A percentile compares a stretch with the other conserved stretches of the same genome.
phyloP scores from a whole-genome alignment of 1,284 basidiomycete genomes.

The Pterulicium gracile region DNA sequence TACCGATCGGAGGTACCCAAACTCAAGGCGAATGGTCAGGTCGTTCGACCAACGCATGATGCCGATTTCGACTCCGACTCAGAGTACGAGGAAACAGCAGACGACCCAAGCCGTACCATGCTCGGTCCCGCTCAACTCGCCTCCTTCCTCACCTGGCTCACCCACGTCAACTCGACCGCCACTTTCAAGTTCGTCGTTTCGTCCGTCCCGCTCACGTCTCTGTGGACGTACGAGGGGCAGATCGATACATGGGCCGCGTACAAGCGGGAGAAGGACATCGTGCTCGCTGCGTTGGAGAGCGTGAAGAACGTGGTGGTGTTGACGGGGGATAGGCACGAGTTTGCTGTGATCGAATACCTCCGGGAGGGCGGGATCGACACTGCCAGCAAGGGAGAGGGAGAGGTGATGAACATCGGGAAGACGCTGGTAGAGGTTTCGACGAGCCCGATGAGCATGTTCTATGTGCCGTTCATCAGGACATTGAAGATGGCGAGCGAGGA shows the following conservation, averaged over 20 bases:
- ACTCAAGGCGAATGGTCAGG: slow-evolving; percentile 27
- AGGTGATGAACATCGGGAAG: slow-evolving; percentile 12
- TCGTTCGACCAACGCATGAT: too few relatives aligned
- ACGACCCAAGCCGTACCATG: slow-evolving; percentile 42
- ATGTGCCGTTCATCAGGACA: slow-evolving; percentile 49
- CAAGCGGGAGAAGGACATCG: slow-evolving; percentile 45
- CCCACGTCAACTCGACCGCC: slow-evolving; percentile 58
- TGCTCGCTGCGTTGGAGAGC: slow-evolving; percentile 49
- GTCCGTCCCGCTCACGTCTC: slow-evolving; percentile 69
- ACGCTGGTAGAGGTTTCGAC: slow-evolving; percentile 41
- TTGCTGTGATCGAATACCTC: slow-evolving; percentile 64
- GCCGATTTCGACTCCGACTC: too few relatives aligned
- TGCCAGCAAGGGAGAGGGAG: slow-evolving; percentile 24
- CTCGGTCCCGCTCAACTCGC: slow-evolving; percentile 61
- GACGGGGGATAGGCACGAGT: slow-evolving; percentile 72
- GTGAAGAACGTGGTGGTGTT: slow-evolving; percentile 67
- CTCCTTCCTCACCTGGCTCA: slow-evolving; percentile 59
- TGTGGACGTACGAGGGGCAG: slow-evolving; percentile 64
- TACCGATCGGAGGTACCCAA: slow-evolving; percentile 41
- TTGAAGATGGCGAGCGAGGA: slow-evolving; percentile 32
- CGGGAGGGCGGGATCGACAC: slow-evolving; percentile 33
- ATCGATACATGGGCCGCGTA: slow-evolving; percentile 69
- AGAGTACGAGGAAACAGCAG: slow-evolving; percentile 4
- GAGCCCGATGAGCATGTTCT: slow-evolving; percentile 67
- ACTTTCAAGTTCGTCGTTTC: slow-evolving; percentile 78